These are phyloP conservation scores for Chloridella minuta DNA, from an alignment of 352 stramenopile species.

Conservation along the genomic window DNA sequence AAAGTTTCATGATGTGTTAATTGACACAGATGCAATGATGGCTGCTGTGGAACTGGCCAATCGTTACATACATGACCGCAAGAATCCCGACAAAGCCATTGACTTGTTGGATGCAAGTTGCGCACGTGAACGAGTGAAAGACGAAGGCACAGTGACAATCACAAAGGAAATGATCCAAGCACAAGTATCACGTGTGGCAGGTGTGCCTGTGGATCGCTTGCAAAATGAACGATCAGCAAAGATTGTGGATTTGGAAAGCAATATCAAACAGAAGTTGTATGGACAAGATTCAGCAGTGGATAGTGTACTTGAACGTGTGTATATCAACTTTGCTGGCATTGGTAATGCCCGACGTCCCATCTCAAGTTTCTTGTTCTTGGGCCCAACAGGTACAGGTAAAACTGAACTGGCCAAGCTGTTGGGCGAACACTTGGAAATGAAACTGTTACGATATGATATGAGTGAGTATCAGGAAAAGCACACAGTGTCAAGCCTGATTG, in stretches of 20 bases:
- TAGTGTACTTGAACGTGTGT: too few species aligned
- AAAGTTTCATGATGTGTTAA: conserved; percentile 68
- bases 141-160: too few species aligned
- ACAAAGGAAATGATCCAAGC: too few species aligned
- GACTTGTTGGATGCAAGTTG: conserved; percentile 65
- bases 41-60: conserved; percentile 59
- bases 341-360: conserved; percentile 26
- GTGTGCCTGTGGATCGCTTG: too few species aligned
- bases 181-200: too few species aligned
- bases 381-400: conserved; percentile 69
- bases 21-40: conserved; percentile 57
- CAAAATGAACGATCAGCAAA: too few species aligned
- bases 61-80: conserved; percentile 54
- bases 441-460: conserved; percentile 82
- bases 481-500: conserved; percentile 55
- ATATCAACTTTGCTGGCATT: too few species aligned
- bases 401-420: conserved; percentile 67
- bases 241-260: too few species aligned
- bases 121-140: too few species aligned
- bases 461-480: conserved; percentile 86
- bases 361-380: conserved; percentile 67
- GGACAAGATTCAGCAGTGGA: too few species aligned
- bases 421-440: conserved; percentile 56
- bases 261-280: too few species aligned
- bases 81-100: conserved; percentile 64